Evolutionary conservation across 1,284 basidiomycete genomes (phyloP).

Genomic region (Tilletia horrida): DNA sequence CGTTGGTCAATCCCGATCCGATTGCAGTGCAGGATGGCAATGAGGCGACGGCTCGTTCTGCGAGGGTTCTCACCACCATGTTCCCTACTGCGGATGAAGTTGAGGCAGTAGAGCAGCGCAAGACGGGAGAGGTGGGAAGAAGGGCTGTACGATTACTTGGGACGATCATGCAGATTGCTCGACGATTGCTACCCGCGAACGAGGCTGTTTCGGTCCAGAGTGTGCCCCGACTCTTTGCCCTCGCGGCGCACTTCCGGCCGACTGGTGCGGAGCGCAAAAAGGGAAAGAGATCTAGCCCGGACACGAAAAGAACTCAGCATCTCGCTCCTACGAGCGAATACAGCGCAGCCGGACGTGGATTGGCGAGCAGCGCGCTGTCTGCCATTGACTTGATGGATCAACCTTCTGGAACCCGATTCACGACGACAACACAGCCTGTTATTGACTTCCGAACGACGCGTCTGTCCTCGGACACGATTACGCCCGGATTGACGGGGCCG

Average conservation of each 20-base stretch:
- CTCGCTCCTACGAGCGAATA: background rate
- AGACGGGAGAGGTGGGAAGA: slow-evolving; percentile 28
- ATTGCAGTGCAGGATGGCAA: background rate
- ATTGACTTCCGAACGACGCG: slow-evolving; percentile 32
- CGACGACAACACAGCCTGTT: slow-evolving; percentile 52
- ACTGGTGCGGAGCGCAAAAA: background rate
- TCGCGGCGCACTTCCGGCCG: slow-evolving; percentile 59
- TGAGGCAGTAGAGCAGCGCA: slow-evolving; percentile 1
- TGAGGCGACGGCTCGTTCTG: background rate
- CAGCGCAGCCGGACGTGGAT: slow-evolving; percentile 62
- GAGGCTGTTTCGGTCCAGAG: slow-evolving; percentile 78
- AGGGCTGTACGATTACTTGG: slow-evolving; percentile 84
- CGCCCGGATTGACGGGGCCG: slow-evolving; percentile 26
- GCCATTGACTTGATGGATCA: slow-evolving; percentile 89
- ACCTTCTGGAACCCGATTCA: slow-evolving; percentile 66
- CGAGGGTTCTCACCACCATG: too few relatives aligned
- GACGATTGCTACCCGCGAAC: slow-evolving; percentile 77
- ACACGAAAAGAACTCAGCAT: too few relatives aligned
- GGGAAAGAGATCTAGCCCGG: background rate
- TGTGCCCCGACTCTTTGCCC: slow-evolving; percentile 77
- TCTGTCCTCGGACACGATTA: slow-evolving; percentile 19
- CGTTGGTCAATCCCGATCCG: background rate
- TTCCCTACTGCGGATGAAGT: slow-evolving; percentile 31
- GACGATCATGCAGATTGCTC: slow-evolving; percentile 82
- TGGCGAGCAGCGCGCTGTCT: slow-evolving; percentile 78